Evolutionary conservation across 768 basidiomycete species (phyloP), one percentile per base, ranked within the genome.

Genomic region (Solioccasus polychromus): DNA sequence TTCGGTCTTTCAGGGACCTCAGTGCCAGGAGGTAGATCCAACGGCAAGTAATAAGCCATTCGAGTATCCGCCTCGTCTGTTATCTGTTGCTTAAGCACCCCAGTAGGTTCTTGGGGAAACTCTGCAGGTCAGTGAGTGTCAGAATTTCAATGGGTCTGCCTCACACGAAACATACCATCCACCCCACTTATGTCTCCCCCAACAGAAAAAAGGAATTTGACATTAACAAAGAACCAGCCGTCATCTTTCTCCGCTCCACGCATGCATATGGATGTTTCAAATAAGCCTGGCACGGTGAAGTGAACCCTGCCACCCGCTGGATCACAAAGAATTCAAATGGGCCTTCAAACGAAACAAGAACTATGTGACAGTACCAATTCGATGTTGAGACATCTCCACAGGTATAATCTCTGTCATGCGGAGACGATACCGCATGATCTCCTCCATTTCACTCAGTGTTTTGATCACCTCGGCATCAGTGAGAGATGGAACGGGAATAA

Each of bases 161-260:
- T 19, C 28, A 28, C 24, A 17, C 18, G 15, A 23, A 9, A 48
- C 57, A 18, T 51, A 83, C 88, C 85, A 76, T 89, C 82, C 45
- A 82, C 68, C 11, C 80, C 80, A 28, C 83, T 85, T 31, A 80
- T 68, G 60, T 88, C 88, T 11, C 88, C 88, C 14, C 83, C 83
- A 6, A 89, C 75, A 25, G 68, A 80, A 35, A 91, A 78, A 23
- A 85, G 69, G 57, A 92, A 91, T 56, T 85, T 82, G 0, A 86
- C 83, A 47, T 79, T 69, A 18, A 88, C 83, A 51, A 91, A 85
- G 65, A 93, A 93, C 92, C 92, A 96, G 2, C 84, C 82, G 49
- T 89, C 87, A 36, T 77, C 71, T 49, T 71, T 68, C 48, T 80
- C 75, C 17, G 79, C 83, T 18, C 89, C 91, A 43, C 77, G 77